A percentile compares a stretch with the other conserved stretches of the same genome.
Evolutionary conservation across 441 rosid species (phyloP).

Genomic region (Flueggea neowawraea): DNA sequence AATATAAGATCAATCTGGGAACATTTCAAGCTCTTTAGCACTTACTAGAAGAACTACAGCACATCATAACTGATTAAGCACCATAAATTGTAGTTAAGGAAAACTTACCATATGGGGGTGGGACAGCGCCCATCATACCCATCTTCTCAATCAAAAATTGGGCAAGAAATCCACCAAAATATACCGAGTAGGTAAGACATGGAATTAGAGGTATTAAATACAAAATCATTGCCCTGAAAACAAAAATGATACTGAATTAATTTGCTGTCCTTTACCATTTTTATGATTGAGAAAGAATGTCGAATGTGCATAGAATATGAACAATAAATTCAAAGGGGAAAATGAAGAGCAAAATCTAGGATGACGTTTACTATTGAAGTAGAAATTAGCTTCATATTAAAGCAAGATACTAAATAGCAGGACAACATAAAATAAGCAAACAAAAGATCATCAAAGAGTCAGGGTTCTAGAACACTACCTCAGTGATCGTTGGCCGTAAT

Average conservation of each 20-base stretch:
- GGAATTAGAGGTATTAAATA: slow-evolving; percentile 75
- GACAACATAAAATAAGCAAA: background rate
- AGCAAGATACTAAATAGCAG: too few relatives aligned
- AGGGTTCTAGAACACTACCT: slow-evolving; percentile 40
- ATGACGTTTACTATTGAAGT: too few relatives aligned
- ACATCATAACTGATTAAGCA: background rate
- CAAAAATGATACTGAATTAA: slow-evolving; percentile 1
- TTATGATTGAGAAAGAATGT: slow-evolving; percentile 3
- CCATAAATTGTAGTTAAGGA: slow-evolving; percentile 14
- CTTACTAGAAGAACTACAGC: too few relatives aligned
- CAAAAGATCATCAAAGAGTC: background rate
- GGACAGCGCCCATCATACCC: slow-evolving; percentile 95
- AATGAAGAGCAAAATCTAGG: too few relatives aligned
- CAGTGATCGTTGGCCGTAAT: slow-evolving; percentile 43
- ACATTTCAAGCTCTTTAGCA: too few relatives aligned
- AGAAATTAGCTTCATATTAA: too few relatives aligned
- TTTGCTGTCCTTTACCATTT: background rate
- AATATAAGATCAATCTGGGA: too few relatives aligned
- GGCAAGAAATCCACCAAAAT: slow-evolving; percentile 83
- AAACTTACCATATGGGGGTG: slow-evolving; percentile 89
- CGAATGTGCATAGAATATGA: background rate
- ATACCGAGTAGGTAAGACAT: slow-evolving; percentile 59
- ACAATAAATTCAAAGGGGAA: too few relatives aligned
- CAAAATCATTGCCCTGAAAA: slow-evolving; percentile 67
- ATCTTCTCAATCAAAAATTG: slow-evolving; percentile 92